Base-by-base conservation (phyloP, 2,329 filamentous ascomycete species). In the Didymella pinodella region DNA sequence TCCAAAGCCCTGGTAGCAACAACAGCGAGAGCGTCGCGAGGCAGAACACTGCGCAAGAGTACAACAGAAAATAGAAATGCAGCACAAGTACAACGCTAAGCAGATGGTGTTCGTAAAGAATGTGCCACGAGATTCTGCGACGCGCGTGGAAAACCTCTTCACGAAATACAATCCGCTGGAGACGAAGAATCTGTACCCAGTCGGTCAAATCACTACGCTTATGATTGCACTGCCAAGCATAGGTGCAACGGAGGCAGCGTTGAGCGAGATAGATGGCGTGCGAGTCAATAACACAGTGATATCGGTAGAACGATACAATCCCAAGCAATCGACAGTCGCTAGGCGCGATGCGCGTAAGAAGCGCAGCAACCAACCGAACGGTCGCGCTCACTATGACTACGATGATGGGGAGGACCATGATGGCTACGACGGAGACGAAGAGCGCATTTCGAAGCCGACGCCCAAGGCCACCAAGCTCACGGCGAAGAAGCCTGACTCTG, bases 21-120 rank as follows among this genome's bases (percentile, higher is more conserved):
- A 36, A 36, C 32, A 36, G 4, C 16, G 32, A n/a, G 32, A 36
- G 32, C 32, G 16, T 36, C 16, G 1, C 32, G 32, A n/a, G 32
- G 32, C 32, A 36, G 7, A n/a, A 3, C 14, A 36, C 7, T 4
- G 32, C 16, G 16, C 14, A 18, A 3, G 1, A 7, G n/a, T n/a
- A 16, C 1, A 34, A 16, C 2, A 34, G 6, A 36, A 25, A 44
- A 18, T 14, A 22, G 7, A 18, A 25, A 41, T 22, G 38, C 18
- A 41, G 2, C 44, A 38, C 25, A 49, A 50, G 8, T 49, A 48
- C 38, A 40, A 40, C 6, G 12, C n/a, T 11, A 47, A 58, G n/a
- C 64, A 66, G 14, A 55, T 64, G 0, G 41, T 69, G 16, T 69
- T 69, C 45, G 67, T 66, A 10, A 69, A 67, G 26, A 68, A 69